These are phyloP conservation scores for Vigna mungo DNA, from an alignment of 306 rosid species.

Conservation along the genomic window DNA sequence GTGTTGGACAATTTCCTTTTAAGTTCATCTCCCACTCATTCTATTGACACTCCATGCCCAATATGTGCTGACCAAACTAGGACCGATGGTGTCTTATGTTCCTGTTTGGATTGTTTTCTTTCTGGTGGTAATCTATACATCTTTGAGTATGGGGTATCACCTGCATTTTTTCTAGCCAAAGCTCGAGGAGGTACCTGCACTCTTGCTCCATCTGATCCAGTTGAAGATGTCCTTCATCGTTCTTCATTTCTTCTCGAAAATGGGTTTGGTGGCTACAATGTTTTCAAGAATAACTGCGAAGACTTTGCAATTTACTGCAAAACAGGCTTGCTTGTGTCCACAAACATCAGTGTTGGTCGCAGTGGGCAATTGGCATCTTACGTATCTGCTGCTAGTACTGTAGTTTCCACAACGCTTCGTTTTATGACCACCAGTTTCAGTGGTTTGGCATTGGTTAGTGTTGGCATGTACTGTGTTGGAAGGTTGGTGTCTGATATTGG, in stretches of 20 bases:
- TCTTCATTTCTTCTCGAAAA: slow-evolving; percentile 76
- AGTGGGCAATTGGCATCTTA: slow-evolving; percentile 76
- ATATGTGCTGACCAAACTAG: slow-evolving; percentile 64
- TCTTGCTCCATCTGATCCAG: slow-evolving; percentile 62
- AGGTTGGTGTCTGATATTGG: slow-evolving; percentile 73
- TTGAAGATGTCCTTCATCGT: slow-evolving; percentile 64
- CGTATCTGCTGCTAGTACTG: slow-evolving; percentile 62
- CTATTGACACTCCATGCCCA: slow-evolving; percentile 66
- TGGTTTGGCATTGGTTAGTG: slow-evolving; percentile 63
- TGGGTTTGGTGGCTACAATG: slow-evolving; percentile 72
- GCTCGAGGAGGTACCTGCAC: slow-evolving; percentile 94
- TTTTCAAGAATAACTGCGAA: slow-evolving; percentile 82
- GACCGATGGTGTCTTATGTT: slow-evolving; percentile 71
- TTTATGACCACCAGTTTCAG: slow-evolving; percentile 62
- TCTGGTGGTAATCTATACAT: slow-evolving; percentile 68
- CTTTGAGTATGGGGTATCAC: slow-evolving; percentile 70
- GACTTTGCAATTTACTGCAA: slow-evolving; percentile 93
- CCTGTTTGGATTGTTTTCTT: slow-evolving; percentile 89
- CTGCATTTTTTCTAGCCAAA: slow-evolving; percentile 66
- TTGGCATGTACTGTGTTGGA: slow-evolving; percentile 61
- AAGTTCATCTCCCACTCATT: slow-evolving; percentile 64
- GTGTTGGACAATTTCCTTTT: slow-evolving; percentile 60
- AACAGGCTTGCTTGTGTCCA: slow-evolving; percentile 73
- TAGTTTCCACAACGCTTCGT: slow-evolving; percentile 64
- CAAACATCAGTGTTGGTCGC: slow-evolving; percentile 68